A percentile compares a stretch with the other conserved stretches of the same genome.
Conservation (phyloP, 371 early-diverging fungal genomes). For the Entomophthora muscae region DNA sequence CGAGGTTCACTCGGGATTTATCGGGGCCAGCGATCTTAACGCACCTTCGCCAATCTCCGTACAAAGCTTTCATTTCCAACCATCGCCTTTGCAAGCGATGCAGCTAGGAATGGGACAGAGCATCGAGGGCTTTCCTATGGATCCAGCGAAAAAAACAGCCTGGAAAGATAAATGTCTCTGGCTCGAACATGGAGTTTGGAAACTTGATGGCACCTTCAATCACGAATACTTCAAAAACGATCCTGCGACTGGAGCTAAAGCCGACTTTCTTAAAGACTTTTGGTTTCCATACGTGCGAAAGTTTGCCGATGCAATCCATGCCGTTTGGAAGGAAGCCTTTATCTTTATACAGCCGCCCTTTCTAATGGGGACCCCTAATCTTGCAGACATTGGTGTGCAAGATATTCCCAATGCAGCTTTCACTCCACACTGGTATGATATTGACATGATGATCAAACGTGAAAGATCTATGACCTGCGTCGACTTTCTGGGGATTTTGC, state of each 20-base stretch:
- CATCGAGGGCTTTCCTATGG: slow-evolving; percentile 24
- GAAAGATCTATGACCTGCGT: slow-evolving; percentile 42
- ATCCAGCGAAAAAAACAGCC: slow-evolving; percentile 25
- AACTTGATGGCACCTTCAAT: slow-evolving; percentile 10
- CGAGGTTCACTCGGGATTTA: slow-evolving; percentile 45
- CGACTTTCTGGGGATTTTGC: slow-evolving; percentile 27
- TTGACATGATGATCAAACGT: slow-evolving; percentile 29
- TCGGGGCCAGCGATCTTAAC: slow-evolving; percentile 25
- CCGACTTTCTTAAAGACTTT: slow-evolving; percentile 21
- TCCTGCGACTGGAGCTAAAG: slow-evolving; percentile 13
- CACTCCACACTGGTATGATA: slow-evolving; percentile 61
- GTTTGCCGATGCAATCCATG: slow-evolving; percentile 23
- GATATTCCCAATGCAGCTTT: slow-evolving; percentile 35
- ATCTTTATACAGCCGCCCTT: slow-evolving; percentile 39
- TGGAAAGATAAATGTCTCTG: slow-evolving; percentile 37
- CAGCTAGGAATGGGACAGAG: slow-evolving; percentile 34
- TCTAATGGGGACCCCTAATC: background rate
- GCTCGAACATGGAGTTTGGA: slow-evolving; percentile 51
- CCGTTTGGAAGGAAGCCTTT: slow-evolving; percentile 25
- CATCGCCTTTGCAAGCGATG: slow-evolving; percentile 45
- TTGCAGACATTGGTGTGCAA: background rate
- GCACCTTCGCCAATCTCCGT: slow-evolving; percentile 21
- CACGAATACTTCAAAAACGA: slow-evolving; percentile 1
- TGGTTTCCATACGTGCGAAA: slow-evolving; percentile 34
- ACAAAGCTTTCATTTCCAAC: slow-evolving; percentile 34